Percentiles rank a stretch among this genome's conserved stretches.
These are phyloP conservation scores for Sclerotinia nivalis DNA, from an alignment of 2,329 filamentous ascomycete species.

Conservation along the genomic window DNA sequence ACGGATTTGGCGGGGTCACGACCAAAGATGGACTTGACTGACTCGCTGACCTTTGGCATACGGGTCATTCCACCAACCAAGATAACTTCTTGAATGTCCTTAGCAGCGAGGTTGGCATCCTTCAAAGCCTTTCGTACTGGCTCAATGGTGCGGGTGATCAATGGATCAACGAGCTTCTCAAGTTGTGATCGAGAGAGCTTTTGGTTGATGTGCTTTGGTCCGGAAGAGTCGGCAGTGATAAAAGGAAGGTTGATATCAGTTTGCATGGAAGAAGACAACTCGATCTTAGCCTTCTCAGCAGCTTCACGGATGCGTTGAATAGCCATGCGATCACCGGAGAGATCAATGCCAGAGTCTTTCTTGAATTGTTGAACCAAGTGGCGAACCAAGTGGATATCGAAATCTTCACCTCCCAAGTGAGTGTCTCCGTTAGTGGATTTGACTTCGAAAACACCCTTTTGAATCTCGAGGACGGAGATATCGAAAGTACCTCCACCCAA, in stretches of 20 bases:
- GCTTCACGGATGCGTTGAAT: constrained; percentile 99
- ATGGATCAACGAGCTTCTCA: constrained; percentile 86
- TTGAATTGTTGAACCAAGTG: constrained; percentile 95
- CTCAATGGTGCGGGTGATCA: constrained; percentile 83
- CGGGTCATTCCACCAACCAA: constrained; percentile 98
- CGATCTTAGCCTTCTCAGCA: constrained; percentile 99
- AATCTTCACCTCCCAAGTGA: constrained; percentile 97
- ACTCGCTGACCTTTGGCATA: constrained; percentile 98
- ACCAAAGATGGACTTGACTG: constrained; percentile 94
- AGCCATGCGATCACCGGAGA: constrained; percentile 92
- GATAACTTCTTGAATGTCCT: constrained; percentile 97
- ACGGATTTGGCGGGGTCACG: constrained; percentile 97
- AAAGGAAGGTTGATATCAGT: constrained; percentile 99
- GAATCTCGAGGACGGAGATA: constrained; percentile 96
- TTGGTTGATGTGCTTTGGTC: constrained; percentile 97
- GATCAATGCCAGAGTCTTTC: constrained; percentile 89
- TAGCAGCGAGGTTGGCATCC: constrained; percentile 86
- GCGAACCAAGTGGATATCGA: constrained; percentile 91
- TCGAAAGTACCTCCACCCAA: constrained; percentile 98
- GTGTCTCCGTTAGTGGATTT: constrained; percentile 99
- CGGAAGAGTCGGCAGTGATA: constrained; percentile 93
- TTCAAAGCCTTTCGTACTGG: constrained; percentile 96
- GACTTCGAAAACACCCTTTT: constrained; percentile 97
- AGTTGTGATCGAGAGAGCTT: constrained; percentile 93
- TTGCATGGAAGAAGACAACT: constrained; percentile 90